Base-by-base conservation (phyloP, 495 filamentous ascomycete genomes). In the Aspergillus asperescens region DNA sequence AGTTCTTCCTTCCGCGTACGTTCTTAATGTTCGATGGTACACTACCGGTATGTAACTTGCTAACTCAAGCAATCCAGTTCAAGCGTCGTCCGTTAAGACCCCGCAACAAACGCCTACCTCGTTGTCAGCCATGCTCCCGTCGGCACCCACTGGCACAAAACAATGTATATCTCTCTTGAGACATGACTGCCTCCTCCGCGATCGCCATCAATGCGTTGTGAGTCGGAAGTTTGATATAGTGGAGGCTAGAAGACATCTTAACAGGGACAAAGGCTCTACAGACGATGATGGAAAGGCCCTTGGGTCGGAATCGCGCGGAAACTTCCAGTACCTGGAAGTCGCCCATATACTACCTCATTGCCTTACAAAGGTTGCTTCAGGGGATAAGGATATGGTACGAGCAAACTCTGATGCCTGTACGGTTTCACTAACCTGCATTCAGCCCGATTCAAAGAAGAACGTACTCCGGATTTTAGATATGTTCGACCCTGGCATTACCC, bases 391-490 rank as follows among this genome's bases (percentile, higher is more conserved):
- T n/a, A n/a, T n/a, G n/a, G n/a, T n/a, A n/a, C n/a, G n/a, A n/a
- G n/a, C n/a, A n/a, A n/a, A n/a, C n/a, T n/a, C n/a, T n/a, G n/a
- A n/a, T n/a, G n/a, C n/a, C n/a, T n/a, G n/a, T n/a, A n/a, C n/a
- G n/a, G n/a, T n/a, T n/a, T n/a, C n/a, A n/a, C n/a, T n/a, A n/a
- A n/a, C n/a, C n/a, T n/a, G n/a, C n/a, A n/a, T n/a, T n/a, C n/a
- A n/a, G n/a, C n/a, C n/a, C n/a, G n/a, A n/a, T n/a, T 23, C 62
- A 22, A 63, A 64, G 18, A 61, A 57, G 44, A 53, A 41, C 35
- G 61, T 32, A 8, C 51, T 59, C 13, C 41, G 42, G 7, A 64
- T 61, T 16, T 40, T 64, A 19, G 38, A 57, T 39, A 57, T 59
- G 58, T 61, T 64, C 35, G 56, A 64, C 24, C 52, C 51, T 28